Conservation (phyloP, 148 eudicot genomes). For the Euryodendron excelsum region DNA sequence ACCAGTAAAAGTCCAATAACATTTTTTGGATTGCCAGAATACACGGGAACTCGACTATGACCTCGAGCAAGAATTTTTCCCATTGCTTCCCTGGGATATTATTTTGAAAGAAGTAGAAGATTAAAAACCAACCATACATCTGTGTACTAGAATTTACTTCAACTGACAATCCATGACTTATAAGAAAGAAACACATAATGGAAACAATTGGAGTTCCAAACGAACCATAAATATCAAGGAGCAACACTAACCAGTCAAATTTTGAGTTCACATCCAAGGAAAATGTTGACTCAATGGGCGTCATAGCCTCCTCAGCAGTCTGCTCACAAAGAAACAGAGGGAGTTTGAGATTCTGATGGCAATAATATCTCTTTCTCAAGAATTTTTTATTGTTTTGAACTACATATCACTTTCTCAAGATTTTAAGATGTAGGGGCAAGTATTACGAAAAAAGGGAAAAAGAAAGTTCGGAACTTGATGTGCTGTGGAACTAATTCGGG, state of each 20-base stretch:
- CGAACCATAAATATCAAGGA: background rate
- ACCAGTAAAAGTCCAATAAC: constrained; percentile 95
- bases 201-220: constrained; percentile 1
- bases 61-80: constrained; percentile 96
- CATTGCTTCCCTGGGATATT: constrained; percentile 87
- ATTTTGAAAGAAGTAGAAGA: background rate
- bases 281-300: constrained; percentile 94
- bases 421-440: constrained; percentile 4
- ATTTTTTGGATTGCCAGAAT: constrained; percentile 87
- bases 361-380: background rate
- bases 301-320: constrained; percentile 99
- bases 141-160: background rate
- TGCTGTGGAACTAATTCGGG: background rate
- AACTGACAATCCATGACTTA: background rate
- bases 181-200: constrained; percentile 1
- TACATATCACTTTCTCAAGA: too few species aligned
- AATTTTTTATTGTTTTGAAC: too few species aligned
- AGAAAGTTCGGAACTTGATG: background rate
- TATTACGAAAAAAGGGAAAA: background rate
- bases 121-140: background rate
- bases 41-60: constrained; percentile 97
- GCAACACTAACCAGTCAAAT: constrained; percentile 71
- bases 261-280: constrained; percentile 93
- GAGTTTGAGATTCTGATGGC: background rate
- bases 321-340: constrained; percentile 28